These are phyloP conservation scores for Fusarium piperis DNA, from an alignment of 2,329 filamentous ascomycete species.

Conservation along the genomic window DNA sequence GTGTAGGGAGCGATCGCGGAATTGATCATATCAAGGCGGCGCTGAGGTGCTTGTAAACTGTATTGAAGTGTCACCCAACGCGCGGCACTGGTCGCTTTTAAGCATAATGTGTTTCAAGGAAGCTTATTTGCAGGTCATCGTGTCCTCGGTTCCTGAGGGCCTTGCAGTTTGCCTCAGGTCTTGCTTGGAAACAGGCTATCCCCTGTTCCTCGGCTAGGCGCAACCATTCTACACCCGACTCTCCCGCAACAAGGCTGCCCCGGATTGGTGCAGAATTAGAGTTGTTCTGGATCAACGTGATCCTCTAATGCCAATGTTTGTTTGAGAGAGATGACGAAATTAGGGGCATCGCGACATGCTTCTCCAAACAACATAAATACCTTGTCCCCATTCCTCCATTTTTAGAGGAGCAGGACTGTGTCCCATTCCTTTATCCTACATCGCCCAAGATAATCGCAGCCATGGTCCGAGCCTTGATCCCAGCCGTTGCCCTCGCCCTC, in stretches of 20 bases:
- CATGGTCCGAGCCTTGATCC: conserved; percentile 48
- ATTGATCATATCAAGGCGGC: too few relatives aligned
- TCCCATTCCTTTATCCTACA: not conserved
- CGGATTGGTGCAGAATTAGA: not conserved
- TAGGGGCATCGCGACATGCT: not conserved
- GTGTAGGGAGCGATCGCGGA: not conserved
- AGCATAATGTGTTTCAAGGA: not conserved
- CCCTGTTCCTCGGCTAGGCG: not conserved
- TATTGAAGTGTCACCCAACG: not conserved
- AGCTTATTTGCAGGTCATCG: not conserved
- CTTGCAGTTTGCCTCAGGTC: not conserved
- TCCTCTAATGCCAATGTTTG: not conserved
- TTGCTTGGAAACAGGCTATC: not conserved
- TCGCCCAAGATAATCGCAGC: conserved; percentile 5
- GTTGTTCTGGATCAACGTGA: not conserved
- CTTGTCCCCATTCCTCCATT: not conserved
- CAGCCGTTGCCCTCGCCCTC: conserved; percentile 54
- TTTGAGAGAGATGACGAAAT: not conserved
- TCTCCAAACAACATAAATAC: not conserved
- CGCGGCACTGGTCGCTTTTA: not conserved
- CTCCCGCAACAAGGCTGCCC: not conserved
- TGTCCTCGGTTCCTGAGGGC: not conserved
- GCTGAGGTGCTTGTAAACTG: too few relatives aligned
- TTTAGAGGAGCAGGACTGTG: not conserved
- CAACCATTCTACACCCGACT: not conserved